phyloP scores from a whole-genome alignment of 169 alveolate genomes.

The Plasmodium berghei region DNA sequence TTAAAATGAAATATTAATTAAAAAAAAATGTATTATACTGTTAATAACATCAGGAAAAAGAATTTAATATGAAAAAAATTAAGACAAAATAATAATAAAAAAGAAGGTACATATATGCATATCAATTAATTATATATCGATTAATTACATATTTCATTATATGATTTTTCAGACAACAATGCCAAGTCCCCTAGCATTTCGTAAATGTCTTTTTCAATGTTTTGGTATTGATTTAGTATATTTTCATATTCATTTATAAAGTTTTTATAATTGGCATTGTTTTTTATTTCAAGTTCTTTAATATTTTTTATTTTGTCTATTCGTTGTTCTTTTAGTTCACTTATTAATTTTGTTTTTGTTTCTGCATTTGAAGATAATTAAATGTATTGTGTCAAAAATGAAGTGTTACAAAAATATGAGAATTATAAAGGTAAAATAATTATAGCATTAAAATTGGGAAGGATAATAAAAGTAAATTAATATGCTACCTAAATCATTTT shows the following conservation, averaged over 20 bases:
- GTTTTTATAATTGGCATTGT: conserved; percentile 41
- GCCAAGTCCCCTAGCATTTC: conserved; percentile 59
- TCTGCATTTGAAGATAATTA: conserved; percentile 2
- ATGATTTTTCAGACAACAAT: conserved; percentile 52
- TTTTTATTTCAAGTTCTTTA: conserved; percentile 51
- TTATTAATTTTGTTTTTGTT: conserved; percentile 40
- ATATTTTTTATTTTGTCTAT: conserved; percentile 55
- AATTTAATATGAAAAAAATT: not conserved
- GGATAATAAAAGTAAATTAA: not conserved
- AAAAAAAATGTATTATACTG: not conserved
- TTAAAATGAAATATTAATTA: not conserved
- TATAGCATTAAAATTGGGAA: not conserved
- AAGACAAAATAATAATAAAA: conserved; percentile 4
- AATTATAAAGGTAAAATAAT: not conserved
- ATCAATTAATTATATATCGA: not conserved
- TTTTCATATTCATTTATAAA: conserved; percentile 58
- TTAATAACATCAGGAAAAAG: not conserved
- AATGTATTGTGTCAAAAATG: not conserved
- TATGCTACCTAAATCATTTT: conserved; percentile 45
- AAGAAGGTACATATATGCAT: not conserved
- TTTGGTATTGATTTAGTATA: conserved; percentile 39
- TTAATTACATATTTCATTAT: conserved; percentile 71
- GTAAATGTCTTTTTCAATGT: conserved; percentile 46
- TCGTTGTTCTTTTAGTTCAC: conserved; percentile 51
- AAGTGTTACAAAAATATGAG: not conserved